A percentile compares a stretch with the other conserved stretches of the same genome.
Evolutionary conservation across 2,329 filamentous ascomycete species (phyloP).

Genomic region (Hymenoscyphus repandus): DNA sequence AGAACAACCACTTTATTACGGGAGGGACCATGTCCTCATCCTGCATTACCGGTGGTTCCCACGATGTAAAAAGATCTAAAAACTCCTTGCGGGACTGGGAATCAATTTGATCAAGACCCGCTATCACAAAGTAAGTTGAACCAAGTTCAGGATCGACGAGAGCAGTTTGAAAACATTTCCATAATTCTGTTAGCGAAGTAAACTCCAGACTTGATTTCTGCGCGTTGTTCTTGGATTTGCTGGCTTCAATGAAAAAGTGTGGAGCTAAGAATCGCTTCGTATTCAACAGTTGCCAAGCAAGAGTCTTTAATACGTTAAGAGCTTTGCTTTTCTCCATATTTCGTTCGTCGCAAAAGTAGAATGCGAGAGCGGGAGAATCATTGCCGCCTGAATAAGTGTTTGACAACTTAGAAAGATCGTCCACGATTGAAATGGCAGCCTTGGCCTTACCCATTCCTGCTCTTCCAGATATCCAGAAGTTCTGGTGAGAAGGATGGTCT

Average conservation of each 20-base stretch:
- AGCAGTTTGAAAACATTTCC: not conserved
- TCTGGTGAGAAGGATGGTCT: not conserved
- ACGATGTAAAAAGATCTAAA: not conserved
- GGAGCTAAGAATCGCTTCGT: slow-evolving; percentile 1
- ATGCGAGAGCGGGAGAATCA: slow-evolving; percentile 3
- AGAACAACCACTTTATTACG: slow-evolving; percentile 1
- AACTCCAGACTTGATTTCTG: not conserved
- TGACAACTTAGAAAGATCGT: not conserved
- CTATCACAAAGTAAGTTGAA: not conserved
- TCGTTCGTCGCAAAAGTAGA: slow-evolving; percentile 2
- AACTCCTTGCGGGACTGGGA: slow-evolving; percentile 1
- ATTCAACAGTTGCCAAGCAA: not conserved
- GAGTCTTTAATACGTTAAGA: slow-evolving; percentile 1
- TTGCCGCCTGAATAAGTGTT: not conserved
- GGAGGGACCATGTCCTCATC: slow-evolving; percentile 1
- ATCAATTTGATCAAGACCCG: slow-evolving; percentile 1
- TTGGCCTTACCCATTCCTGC: slow-evolving; percentile 1
- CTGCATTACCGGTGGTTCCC: not conserved
- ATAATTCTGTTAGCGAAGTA: not conserved
- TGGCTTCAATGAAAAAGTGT: not conserved
- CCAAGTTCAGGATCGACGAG: not conserved
- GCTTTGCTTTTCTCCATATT: slow-evolving; percentile 2
- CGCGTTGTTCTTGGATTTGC: not conserved
- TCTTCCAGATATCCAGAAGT: slow-evolving; percentile 1
- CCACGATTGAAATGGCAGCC: slow-evolving; percentile 2